Base-by-base conservation (phyloP, 768 basidiomycete species). In the Boletus rufocinnamomeus region DNA sequence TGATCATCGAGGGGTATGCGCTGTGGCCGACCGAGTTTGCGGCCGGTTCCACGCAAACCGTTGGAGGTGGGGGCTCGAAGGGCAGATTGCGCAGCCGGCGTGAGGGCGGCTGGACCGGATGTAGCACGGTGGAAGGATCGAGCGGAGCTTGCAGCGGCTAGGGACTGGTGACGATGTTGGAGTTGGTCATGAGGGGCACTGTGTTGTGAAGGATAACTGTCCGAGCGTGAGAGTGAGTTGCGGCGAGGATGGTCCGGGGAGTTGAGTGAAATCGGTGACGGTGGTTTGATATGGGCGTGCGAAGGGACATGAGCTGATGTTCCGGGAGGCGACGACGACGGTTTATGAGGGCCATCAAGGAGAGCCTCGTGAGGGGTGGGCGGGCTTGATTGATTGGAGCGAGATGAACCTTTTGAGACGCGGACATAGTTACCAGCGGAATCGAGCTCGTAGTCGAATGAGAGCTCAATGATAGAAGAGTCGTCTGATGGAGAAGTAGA, bases 101-200 rank as follows among this genome's bases (percentile, higher is more conserved):
- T 76, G 48, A 65, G 66, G 38, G 67, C 66, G 52, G 79, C 75
- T 11, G 88, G 84, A 30, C 83, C 85, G 11, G 89, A 92, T 3
- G 81, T 78, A 40, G 84, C 80, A 60, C 90, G 87, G 60, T 84
- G 82, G 65, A 91, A 86, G 7, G 83, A 82, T 50, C 89, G 80
- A 11, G 75, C 66, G 7, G 72, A 55, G 13, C 17, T 60, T 53
- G 60, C 51, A 28, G 65, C 66, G 17, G 66, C 46, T 35, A 49
- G 38, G 45, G 62, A 66, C 64, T 66, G 76, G 60, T 57, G 65
- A 63, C 54, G 75, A 58, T 66, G 69, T 60, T 44, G 76, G 54
- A 47, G 68, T 62, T 58, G 73, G 65, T 61, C 72, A 27, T 25
- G 73, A 61, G 66, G 71, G 50, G 69, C 62, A 58, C 67, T 58